A percentile compares a stretch with the other conserved stretches of the same genome.
Evolutionary conservation across 805 yeast species (phyloP).

Genomic region (Torulaspora maleeae): DNA sequence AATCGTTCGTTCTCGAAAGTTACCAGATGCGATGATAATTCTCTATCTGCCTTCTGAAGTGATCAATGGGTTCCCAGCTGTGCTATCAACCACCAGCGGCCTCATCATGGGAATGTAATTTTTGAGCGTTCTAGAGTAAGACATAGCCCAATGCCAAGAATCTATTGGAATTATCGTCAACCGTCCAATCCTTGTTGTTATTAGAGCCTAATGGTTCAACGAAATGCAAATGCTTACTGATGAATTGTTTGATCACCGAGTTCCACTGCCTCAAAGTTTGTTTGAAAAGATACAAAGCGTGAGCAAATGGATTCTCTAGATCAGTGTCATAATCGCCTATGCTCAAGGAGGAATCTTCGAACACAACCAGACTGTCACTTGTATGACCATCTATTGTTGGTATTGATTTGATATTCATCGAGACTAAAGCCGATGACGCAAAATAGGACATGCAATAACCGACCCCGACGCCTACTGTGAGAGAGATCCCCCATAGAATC

Average conservation of each 20-base stretch:
- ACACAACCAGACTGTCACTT: slow-evolving; percentile 8
- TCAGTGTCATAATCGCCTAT: slow-evolving; percentile 9
- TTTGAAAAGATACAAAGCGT: slow-evolving; percentile 16
- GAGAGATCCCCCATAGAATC: slow-evolving; percentile 28
- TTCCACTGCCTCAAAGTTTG: slow-evolving; percentile 20
- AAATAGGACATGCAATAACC: slow-evolving; percentile 30
- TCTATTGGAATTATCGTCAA: slow-evolving; percentile 16
- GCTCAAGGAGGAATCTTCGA: slow-evolving; percentile 14
- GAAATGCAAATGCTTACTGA: slow-evolving; percentile 13
- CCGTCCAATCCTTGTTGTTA: slow-evolving; percentile 11
- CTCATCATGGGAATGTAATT: too few relatives aligned
- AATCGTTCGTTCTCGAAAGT: too few relatives aligned
- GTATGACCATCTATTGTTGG: slow-evolving; percentile 8
- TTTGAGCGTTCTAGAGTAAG: slow-evolving; percentile 4
- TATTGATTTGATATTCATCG: slow-evolving; percentile 11
- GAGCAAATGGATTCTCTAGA: slow-evolving; percentile 16
- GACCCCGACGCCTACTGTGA: slow-evolving; percentile 32
- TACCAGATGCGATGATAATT: too few relatives aligned
- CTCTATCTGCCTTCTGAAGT: too few relatives aligned
- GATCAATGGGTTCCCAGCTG: too few relatives aligned
- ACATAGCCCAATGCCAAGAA: slow-evolving; percentile 19
- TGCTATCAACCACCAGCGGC: too few relatives aligned
- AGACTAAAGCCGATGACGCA: slow-evolving; percentile 15
- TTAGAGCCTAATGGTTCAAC: slow-evolving; percentile 6
- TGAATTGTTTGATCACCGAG: slow-evolving; percentile 17